Evolutionary conservation across 352 stramenopile genomes (phyloP).

Genomic region (Pythium apleroticum): DNA sequence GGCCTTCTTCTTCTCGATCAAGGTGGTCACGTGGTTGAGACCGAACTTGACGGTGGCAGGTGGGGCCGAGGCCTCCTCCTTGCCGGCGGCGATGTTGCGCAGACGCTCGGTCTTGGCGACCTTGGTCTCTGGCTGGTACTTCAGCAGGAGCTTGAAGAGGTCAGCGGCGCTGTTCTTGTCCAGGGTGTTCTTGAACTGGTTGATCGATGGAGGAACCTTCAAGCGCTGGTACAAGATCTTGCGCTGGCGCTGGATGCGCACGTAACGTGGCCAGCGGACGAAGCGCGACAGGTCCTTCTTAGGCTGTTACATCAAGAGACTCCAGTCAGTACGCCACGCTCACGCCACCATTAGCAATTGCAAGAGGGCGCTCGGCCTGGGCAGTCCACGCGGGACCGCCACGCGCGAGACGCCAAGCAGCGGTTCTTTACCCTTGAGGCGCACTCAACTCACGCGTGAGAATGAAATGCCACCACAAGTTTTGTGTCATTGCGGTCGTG

Average conservation of each 20-base stretch:
- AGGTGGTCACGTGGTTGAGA: conserved; percentile 98
- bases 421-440: conserved; percentile 80
- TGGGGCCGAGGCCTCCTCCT: conserved; percentile 87
- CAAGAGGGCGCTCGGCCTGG: neutral
- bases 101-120: conserved; percentile 97
- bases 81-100: conserved; percentile 95
- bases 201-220: conserved; percentile 98
- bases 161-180: conserved; percentile 98
- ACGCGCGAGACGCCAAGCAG: conserved; percentile 17
- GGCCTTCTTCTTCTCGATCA: conserved; percentile 99
- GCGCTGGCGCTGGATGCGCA: conserved; percentile 98
- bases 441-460: conserved; percentile 30
- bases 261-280: conserved; percentile 98
- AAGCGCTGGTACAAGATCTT: conserved; percentile 99
- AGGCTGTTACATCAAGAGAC: conserved; percentile 54
- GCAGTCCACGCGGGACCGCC: neutral
- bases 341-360: neutral
- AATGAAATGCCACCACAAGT: conserved; percentile 77
- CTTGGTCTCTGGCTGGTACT: conserved; percentile 99
- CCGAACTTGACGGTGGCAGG: conserved; percentile 97
- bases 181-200: conserved; percentile 98
- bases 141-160: conserved; percentile 98
- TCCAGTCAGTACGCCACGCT: neutral
- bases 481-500: conserved; percentile 93
- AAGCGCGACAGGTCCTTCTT: conserved; percentile 97